A percentile compares a stretch with the other conserved stretches of the same genome.
These are phyloP conservation scores for Raphanus raphanistrum DNA, from an alignment of 345 rosid genomes.

Conservation along the genomic window DNA sequence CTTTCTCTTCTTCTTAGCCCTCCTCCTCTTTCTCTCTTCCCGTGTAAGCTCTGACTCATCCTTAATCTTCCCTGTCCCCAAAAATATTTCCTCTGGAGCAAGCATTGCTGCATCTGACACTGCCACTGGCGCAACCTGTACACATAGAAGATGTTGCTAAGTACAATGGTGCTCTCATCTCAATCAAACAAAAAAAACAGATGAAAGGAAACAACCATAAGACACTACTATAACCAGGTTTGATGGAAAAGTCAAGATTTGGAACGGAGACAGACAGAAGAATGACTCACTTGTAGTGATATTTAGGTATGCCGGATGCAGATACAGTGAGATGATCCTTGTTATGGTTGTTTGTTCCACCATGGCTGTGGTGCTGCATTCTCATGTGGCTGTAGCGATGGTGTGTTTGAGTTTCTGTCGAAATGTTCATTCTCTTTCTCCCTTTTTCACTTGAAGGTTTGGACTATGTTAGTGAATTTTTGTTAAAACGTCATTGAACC, in stretches of 20 bases:
- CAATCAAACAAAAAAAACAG: not conserved
- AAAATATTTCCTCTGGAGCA: constrained; percentile 94
- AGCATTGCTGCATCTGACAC: constrained; percentile 97
- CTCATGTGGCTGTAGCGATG: constrained; percentile 17
- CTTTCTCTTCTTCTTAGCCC: constrained; percentile 96
- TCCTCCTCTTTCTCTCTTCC: constrained; percentile 89
- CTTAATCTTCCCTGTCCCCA: constrained; percentile 80
- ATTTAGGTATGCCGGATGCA: constrained; percentile 74
- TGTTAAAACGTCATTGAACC: no score
- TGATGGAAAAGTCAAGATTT: constrained; percentile 1
- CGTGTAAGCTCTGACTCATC: constrained; percentile 84
- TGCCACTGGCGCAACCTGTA: constrained; percentile 85
- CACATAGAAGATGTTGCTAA: constrained; percentile 18
- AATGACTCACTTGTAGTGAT: constrained; percentile 74
- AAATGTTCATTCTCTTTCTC: no score
- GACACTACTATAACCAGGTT: not conserved
- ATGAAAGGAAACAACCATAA: not conserved
- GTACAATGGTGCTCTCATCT: not conserved
- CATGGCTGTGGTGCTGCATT: constrained; percentile 37
- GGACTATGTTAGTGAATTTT: no score
- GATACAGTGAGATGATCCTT: constrained; percentile 64
- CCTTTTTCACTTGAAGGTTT: no score
- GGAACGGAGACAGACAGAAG: not conserved
- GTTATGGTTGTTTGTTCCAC: constrained; percentile 54
- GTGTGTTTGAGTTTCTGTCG: not conserved